Evolutionary conservation across 306 rosid species (phyloP).

Genomic region (Quercus dentata): DNA sequence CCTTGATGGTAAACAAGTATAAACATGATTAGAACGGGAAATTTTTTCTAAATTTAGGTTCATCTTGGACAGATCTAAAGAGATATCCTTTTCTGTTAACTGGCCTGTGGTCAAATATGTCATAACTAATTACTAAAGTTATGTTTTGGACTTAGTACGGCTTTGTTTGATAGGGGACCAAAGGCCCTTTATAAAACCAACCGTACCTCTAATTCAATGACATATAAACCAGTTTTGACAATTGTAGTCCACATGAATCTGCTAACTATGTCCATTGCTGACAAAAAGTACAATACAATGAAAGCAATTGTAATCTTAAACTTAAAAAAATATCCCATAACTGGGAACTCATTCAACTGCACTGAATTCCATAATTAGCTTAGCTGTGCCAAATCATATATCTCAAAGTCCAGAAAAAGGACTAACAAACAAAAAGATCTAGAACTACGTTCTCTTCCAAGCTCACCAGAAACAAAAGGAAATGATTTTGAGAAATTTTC

Average conservation of each 20-base stretch:
- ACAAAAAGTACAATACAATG: neutral
- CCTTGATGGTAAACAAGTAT: too few relatives aligned
- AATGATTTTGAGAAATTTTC: neutral
- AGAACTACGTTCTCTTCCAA: too few relatives aligned
- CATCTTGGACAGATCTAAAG: neutral
- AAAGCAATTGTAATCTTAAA: neutral
- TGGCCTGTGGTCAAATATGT: neutral
- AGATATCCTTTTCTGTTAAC: neutral
- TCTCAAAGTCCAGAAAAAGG: neutral
- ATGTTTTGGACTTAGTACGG: neutral
- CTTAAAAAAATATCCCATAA: neutral
- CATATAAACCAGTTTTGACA: neutral
- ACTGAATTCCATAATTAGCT: neutral
- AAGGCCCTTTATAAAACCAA: neutral
- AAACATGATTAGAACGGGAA: neutral
- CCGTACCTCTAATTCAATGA: neutral
- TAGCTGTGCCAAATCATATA: neutral
- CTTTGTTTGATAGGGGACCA: neutral
- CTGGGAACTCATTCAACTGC: neutral
- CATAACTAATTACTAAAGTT: neutral
- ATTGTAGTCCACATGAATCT: neutral
- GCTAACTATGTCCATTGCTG: neutral
- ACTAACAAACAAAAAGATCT: too few relatives aligned
- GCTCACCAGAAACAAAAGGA: neutral
- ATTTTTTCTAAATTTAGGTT: neutral